phyloP scores from a whole-genome alignment of 2,329 filamentous ascomycete species.

The Apiospora hydei region DNA sequence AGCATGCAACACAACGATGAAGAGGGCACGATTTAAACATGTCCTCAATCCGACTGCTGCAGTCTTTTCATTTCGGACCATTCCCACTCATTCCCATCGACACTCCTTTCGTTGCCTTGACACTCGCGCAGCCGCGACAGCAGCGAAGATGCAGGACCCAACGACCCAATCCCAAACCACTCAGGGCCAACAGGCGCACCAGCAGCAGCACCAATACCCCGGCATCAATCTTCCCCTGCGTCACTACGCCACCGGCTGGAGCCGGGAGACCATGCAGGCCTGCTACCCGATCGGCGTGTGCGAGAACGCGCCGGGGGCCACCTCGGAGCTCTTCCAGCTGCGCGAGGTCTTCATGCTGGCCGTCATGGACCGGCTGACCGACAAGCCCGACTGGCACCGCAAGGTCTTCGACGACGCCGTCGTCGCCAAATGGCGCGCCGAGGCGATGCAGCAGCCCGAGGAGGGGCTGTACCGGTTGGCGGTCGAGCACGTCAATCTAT shows the following conservation, averaged over 20 bases:
- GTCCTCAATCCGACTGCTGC: not conserved
- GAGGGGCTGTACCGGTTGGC: constrained; percentile 25
- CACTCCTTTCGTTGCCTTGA: not conserved
- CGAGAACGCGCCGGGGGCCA: not conserved
- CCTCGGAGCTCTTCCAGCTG: constrained; percentile 31
- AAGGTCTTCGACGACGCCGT: constrained; percentile 45
- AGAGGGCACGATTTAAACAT: not conserved
- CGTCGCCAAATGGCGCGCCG: constrained; percentile 43
- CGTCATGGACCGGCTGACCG: constrained; percentile 37
- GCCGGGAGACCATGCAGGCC: not conserved
- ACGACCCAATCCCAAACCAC: not conserved
- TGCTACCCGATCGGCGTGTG: constrained; percentile 24
- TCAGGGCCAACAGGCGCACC: not conserved
- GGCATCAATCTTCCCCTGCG: not conserved
- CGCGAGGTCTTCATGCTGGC: constrained; percentile 48
- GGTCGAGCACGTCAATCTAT: not conserved
- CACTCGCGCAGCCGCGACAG: too few relatives aligned
- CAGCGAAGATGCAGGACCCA: not conserved
- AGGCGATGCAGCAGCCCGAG: constrained; percentile 39
- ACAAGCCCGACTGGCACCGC: constrained; percentile 47
- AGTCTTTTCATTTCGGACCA: not conserved
- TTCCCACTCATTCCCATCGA: not conserved
- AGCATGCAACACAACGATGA: not conserved
- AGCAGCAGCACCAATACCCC: not conserved
- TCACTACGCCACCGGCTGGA: not conserved